Conservation (phyloP, 202 grass and related monocot species). For the Zoysia matrella region DNA sequence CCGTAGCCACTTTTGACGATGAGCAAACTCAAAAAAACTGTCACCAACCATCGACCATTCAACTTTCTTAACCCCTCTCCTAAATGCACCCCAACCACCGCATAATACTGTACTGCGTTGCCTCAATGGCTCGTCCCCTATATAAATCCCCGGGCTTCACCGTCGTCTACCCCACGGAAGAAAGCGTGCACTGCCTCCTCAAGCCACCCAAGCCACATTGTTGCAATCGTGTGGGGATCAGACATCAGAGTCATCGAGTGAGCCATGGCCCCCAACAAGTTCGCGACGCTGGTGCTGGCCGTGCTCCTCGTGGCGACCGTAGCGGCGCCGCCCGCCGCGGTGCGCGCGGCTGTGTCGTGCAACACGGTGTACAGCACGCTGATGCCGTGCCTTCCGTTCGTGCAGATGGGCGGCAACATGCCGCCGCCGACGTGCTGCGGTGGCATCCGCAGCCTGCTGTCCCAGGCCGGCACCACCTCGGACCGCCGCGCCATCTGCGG, state of each 20-base stretch:
- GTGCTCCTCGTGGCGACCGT: constrained; percentile 24
- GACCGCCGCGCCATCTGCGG: constrained; percentile 68
- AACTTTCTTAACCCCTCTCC: constrained; percentile 33
- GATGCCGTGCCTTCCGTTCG: constrained; percentile 72
- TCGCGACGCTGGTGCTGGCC: constrained; percentile 38
- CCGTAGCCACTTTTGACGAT: no score
- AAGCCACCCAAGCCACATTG: no score
- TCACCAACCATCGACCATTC: constrained; percentile 4
- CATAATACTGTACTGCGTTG: background rate
- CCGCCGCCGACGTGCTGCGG: constrained; percentile 51
- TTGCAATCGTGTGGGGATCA: background rate
- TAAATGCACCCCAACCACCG: constrained; percentile 46
- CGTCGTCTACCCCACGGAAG: no score
- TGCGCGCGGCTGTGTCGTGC: constrained; percentile 53
- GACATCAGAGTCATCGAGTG: no score
- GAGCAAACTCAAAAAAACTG: no score
- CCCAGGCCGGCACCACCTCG: constrained; percentile 41
- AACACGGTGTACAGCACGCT: constrained; percentile 56
- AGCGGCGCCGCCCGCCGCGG: constrained; percentile 28
- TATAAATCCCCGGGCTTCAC: constrained; percentile 36
- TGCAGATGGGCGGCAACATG: constrained; percentile 35
- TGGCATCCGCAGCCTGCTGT: constrained; percentile 56
- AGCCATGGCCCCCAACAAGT: constrained; percentile 32
- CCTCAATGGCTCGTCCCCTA: background rate
- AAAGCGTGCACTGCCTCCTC: no score